These are phyloP conservation scores for Linaria vulgaris DNA, from an alignment of 257 asterid genomes.

Conservation along the genomic window DNA sequence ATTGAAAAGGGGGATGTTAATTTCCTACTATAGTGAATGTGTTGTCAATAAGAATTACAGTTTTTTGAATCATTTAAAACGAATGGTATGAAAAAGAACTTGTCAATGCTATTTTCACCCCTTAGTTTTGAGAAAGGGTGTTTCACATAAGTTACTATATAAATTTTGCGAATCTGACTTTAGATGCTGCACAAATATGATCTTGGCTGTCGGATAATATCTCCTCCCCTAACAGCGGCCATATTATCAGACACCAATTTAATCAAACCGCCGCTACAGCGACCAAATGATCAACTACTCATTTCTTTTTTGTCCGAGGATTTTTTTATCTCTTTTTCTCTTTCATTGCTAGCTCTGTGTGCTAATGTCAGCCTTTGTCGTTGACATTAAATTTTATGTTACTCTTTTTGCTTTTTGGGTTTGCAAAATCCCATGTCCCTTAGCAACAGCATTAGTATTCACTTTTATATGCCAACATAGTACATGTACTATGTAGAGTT, in stretches of 20 bases:
- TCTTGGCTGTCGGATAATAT: constrained; percentile 1
- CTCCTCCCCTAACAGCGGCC: background rate
- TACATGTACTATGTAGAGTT: constrained; percentile 21
- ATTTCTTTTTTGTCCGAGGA: background rate
- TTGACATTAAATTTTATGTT: constrained; percentile 27
- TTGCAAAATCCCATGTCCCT: constrained; percentile 28
- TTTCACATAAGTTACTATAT: too few species aligned
- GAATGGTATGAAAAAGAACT: too few species aligned
- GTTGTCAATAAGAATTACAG: too few species aligned
- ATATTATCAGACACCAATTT: constrained; percentile 16
- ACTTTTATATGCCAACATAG: constrained; percentile 28
- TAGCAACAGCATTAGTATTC: constrained; percentile 15
- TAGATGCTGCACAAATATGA: background rate
- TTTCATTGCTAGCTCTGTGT: background rate
- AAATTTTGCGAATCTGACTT: background rate
- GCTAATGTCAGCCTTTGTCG: constrained; percentile 41
- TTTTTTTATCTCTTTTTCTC: constrained; percentile 8
- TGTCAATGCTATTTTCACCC: too few species aligned
- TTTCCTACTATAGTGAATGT: too few species aligned
- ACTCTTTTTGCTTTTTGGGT: constrained; percentile 19
- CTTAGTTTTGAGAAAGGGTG: too few species aligned
- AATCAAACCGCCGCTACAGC: constrained; percentile 19
- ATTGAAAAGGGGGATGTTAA: too few species aligned
- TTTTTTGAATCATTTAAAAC: too few species aligned
- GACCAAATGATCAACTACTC: constrained; percentile 25